Conservation (phyloP, 495 filamentous ascomycete species). For the Trichoderma erinaceum region DNA sequence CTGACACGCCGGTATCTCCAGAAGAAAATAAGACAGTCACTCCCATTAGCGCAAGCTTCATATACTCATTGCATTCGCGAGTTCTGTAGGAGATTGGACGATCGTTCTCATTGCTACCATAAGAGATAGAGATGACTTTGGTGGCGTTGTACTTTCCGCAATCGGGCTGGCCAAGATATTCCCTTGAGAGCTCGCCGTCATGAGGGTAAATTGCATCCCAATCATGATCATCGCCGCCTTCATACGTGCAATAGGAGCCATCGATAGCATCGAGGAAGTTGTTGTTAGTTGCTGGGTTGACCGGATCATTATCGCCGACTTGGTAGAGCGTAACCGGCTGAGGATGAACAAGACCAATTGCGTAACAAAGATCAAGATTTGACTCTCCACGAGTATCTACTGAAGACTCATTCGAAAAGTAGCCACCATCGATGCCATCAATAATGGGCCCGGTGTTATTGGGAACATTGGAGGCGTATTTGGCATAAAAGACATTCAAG, state of each 20-base stretch:
- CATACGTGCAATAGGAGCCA: constrained; percentile 23
- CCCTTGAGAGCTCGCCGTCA: constrained; percentile 26
- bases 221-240: constrained; percentile 33
- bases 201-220: constrained; percentile 33
- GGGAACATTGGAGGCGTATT: constrained; percentile 28
- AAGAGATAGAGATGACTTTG: constrained; percentile 57
- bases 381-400: constrained; percentile 15
- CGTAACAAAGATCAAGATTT: constrained; percentile 30
- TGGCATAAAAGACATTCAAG: constrained; percentile 24
- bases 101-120: constrained; percentile 46
- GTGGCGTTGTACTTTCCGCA: constrained; percentile 49
- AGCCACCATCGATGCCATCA: constrained; percentile 19
- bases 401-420: not conserved
- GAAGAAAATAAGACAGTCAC: constrained; percentile 35
- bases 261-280: constrained; percentile 43
- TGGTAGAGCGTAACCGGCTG: constrained; percentile 38
- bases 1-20: constrained; percentile 39
- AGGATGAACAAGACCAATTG: constrained; percentile 34
- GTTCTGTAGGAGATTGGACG: constrained; percentile 47
- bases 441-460: constrained; percentile 21
- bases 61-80: constrained; percentile 52
- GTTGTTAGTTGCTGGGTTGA: constrained; percentile 31
- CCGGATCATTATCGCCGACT: constrained; percentile 26
- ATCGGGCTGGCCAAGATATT: constrained; percentile 35
- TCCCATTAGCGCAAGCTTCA: constrained; percentile 44